phyloP scores from a whole-genome alignment of 164 flowering plant species.

The Aristolochia californica region DNA sequence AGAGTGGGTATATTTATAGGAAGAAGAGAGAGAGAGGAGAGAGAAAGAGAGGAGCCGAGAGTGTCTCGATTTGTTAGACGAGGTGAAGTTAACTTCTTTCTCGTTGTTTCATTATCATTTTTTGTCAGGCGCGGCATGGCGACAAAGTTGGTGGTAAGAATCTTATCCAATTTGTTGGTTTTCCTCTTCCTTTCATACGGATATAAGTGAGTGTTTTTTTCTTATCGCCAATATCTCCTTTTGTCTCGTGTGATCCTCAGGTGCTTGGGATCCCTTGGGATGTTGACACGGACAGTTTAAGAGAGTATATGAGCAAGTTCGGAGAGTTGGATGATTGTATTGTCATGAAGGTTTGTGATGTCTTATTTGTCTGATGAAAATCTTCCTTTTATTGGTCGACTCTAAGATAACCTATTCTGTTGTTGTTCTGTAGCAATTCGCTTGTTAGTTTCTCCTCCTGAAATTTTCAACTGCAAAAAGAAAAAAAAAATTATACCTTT shows the following conservation, averaged over 20 bases:
- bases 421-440: too few relatives aligned
- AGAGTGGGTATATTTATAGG: not conserved
- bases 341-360: slow-evolving; percentile 68
- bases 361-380: too few relatives aligned
- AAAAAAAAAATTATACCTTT: too few relatives aligned
- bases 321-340: slow-evolving; percentile 81
- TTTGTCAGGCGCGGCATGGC: slow-evolving; percentile 30
- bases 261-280: slow-evolving; percentile 93
- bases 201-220: too few relatives aligned
- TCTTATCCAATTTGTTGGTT: not conserved
- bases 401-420: too few relatives aligned
- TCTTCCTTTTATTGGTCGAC: too few relatives aligned
- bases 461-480: too few relatives aligned
- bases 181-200: not conserved
- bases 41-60: slow-evolving; percentile 6
- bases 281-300: slow-evolving; percentile 61
- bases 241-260: slow-evolving; percentile 20
- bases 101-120: not conserved
- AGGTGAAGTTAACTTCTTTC: slow-evolving; percentile 1
- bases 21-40: slow-evolving; percentile 6
- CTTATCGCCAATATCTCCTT: not conserved
- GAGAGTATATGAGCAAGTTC: slow-evolving; percentile 70
- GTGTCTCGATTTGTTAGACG: not conserved
- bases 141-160: slow-evolving; percentile 68
- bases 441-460: too few relatives aligned